Evolutionary conservation across 2,329 filamentous ascomycete species (phyloP), one percentile per base, ranked within the genome.

Genomic region (Phaeoacremonium minimum): DNA sequence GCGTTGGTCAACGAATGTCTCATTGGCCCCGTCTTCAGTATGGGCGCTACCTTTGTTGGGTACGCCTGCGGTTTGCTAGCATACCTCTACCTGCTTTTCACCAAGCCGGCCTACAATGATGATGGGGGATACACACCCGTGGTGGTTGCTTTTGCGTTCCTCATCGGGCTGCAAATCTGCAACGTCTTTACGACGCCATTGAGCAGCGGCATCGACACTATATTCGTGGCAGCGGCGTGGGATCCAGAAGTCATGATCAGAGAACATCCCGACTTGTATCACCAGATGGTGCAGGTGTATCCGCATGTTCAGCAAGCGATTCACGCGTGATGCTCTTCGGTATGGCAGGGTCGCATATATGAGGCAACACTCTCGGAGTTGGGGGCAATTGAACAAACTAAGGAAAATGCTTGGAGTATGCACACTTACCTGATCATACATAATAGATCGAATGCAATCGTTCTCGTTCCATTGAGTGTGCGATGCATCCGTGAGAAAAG

Each of bases 121-220:
- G 60, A 71, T 9, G 78, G 81, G 38, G 69, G 66, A 15, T 94
- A 81, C 57, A 93, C 87, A 0, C 72, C 83, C 0, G 80, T 94
- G 7, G 74, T 95, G 14, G 76, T 95, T 55, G 87, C 87, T 0
- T 94, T 91, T 57, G 70, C 88, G 0, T 95, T 96, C 65, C 66
- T 96, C 35, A 90, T 96, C 45, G 91, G 91, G 6, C 65, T 95
- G 46, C 91, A 96, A 59, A 85, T 96, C 42, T 85, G 83, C 57
- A 85, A 94, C 58, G 78, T 95, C 45, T 94, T 96, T 63, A 86
- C 91, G 20, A 91, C 87, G 0, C 91, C 91, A 1, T 70, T 97
- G 38, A 83, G 83, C 45, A 90, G 83, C 50, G 91, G 91, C n/a
- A 79, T 95, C 44, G 86, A 95, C 48, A 94, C 90, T 0, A 86